phyloP scores from a whole-genome alignment of 176 grass and related monocot genomes.

The Eremochloa ophiuroides region DNA sequence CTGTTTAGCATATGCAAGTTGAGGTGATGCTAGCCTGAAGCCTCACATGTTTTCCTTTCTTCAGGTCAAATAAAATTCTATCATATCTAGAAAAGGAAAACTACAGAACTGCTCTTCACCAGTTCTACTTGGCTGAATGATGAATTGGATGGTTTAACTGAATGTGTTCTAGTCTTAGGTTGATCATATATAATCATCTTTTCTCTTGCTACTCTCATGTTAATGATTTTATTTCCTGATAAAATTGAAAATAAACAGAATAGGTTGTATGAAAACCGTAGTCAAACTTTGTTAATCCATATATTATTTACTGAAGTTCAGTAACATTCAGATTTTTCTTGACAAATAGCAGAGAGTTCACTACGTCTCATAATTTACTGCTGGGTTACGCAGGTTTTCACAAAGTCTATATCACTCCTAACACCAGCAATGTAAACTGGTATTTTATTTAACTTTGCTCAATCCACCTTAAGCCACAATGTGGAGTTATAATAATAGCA shows the following conservation, averaged over 20 bases:
- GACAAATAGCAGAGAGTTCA: neutral
- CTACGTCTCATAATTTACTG: constrained; percentile 18
- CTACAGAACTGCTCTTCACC: neutral
- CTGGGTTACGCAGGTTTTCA: constrained; percentile 59
- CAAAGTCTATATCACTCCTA: constrained; percentile 73
- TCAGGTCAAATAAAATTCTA: neutral
- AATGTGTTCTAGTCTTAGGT: neutral
- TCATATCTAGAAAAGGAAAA: neutral
- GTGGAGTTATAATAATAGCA: no score
- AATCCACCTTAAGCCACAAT: no score
- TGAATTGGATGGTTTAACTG: neutral
- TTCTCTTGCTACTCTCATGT: constrained; percentile 4
- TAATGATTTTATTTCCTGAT: neutral
- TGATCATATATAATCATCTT: neutral
- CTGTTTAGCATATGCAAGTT: neutral
- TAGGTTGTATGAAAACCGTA: neutral
- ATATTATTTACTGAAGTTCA: neutral
- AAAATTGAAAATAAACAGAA: neutral
- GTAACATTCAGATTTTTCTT: neutral
- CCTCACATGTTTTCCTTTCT: neutral
- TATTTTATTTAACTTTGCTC: neutral
- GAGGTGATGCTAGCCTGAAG: neutral
- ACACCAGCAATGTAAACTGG: constrained; percentile 38
- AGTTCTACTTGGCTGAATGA: neutral
- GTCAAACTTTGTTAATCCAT: neutral